Evolutionary conservation across 2,329 filamentous ascomycete genomes (phyloP).

Genomic region (Fusarium haematococcum): DNA sequence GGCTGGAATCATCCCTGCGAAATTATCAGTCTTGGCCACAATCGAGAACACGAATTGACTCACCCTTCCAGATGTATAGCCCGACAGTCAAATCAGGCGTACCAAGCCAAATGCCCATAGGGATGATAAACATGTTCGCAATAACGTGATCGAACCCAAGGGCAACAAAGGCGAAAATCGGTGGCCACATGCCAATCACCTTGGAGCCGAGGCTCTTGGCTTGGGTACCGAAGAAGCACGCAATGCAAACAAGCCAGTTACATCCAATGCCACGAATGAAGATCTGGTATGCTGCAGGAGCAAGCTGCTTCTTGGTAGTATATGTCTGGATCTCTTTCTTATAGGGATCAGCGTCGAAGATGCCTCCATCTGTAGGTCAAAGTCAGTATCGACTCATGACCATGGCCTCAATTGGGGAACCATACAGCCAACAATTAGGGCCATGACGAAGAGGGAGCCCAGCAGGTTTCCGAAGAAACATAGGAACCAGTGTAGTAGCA

Average conservation of each 20-base stretch:
- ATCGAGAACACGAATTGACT: accelerated
- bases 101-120: constrained; percentile 62
- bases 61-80: constrained; percentile 68
- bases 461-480: constrained; percentile 63
- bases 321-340: constrained; percentile 58
- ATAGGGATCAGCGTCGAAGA: constrained; percentile 58
- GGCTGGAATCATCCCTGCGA: constrained; percentile 59
- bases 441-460: constrained; percentile 60
- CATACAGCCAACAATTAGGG: constrained; percentile 57
- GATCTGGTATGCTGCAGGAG: constrained; percentile 62
- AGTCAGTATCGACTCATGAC: background rate
- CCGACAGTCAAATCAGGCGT: constrained; percentile 58
- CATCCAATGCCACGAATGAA: constrained; percentile 67
- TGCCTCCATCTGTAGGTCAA: constrained; percentile 51
- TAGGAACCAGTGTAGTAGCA: constrained; percentile 54
- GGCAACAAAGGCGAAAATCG: constrained; percentile 65
- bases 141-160: constrained; percentile 67
- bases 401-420: background rate
- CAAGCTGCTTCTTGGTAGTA: constrained; percentile 61
- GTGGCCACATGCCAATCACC: constrained; percentile 67
- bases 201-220: constrained; percentile 64
- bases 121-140: constrained; percentile 67
- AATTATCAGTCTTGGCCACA: background rate
- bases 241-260: constrained; percentile 70
- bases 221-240: constrained; percentile 60